phyloP scores from a whole-genome alignment of 2,329 filamentous ascomycete species.

The Penicillium sp. region DNA sequence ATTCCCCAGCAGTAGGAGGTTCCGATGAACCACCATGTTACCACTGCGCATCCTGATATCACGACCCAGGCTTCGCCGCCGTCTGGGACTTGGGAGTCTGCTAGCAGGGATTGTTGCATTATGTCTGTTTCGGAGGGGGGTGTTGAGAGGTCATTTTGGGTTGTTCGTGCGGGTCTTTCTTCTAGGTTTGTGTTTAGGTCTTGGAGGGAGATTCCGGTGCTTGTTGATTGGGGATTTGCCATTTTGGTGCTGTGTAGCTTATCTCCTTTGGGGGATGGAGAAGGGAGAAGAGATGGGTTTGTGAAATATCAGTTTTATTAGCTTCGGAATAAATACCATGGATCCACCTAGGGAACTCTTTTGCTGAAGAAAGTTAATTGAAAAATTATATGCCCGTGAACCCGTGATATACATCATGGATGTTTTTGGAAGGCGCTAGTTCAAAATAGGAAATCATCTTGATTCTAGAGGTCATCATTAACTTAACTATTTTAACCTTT shows the following conservation, averaged over 20 bases:
- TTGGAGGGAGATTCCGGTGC: background rate
- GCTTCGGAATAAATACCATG: background rate
- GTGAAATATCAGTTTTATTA: background rate
- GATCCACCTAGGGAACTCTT: background rate
- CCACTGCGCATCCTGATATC: slow-evolving; percentile 51
- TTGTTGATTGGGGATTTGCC: background rate
- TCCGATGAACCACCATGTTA: slow-evolving; percentile 60
- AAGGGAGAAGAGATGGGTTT: background rate
- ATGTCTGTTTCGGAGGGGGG: background rate
- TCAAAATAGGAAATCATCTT: background rate
- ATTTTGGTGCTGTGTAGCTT: background rate
- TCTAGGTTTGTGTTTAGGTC: background rate
- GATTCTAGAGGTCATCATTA: background rate
- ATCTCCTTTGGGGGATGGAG: background rate
- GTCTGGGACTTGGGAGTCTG: slow-evolving; percentile 44
- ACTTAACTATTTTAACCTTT: background rate
- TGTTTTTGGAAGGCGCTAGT: background rate
- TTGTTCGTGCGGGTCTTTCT: background rate
- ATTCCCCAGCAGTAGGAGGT: slow-evolving; percentile 62
- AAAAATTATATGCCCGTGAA: background rate
- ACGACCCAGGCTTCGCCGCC: slow-evolving; percentile 42
- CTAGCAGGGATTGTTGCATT: slow-evolving; percentile 47
- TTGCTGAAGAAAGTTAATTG: background rate
- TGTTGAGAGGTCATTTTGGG: background rate
- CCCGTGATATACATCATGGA: too few relatives aligned